A percentile compares a stretch with the other conserved stretches of the same genome.
phyloP scores from a whole-genome alignment of 768 basidiomycete genomes.

The Tricholoma sp. region DNA sequence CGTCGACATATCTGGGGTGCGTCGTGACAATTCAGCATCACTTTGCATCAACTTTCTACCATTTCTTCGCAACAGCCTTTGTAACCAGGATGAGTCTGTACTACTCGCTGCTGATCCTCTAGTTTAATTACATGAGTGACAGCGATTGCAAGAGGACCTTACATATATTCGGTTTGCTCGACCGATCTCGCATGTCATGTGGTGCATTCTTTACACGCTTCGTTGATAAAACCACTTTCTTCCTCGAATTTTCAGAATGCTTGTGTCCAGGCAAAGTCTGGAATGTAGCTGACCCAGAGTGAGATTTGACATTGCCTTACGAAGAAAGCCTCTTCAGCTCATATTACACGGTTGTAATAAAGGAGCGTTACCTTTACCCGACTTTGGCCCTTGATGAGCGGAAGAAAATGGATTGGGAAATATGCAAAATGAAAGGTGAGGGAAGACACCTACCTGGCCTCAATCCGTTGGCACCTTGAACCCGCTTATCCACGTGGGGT shows the following conservation, averaged over 20 bases:
- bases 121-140: background rate
- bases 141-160: background rate
- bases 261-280: background rate
- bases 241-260: background rate
- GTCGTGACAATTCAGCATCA: background rate
- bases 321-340: background rate
- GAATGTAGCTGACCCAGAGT: background rate
- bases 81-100: background rate
- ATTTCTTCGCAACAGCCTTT: background rate
- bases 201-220: background rate
- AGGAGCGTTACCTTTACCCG: background rate
- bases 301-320: background rate
- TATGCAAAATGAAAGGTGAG: background rate
- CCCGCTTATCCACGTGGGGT: background rate
- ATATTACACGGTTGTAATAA: background rate
- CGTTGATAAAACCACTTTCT: background rate
- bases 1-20: background rate
- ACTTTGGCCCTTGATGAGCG: background rate
- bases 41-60: background rate
- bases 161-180: background rate
- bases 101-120: background rate
- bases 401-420: background rate
- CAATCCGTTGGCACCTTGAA: background rate
- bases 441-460: background rate
- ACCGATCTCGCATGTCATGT: background rate